Evolutionary conservation across 768 basidiomycete genomes (phyloP).

Genomic region (Lactarius sp.): DNA sequence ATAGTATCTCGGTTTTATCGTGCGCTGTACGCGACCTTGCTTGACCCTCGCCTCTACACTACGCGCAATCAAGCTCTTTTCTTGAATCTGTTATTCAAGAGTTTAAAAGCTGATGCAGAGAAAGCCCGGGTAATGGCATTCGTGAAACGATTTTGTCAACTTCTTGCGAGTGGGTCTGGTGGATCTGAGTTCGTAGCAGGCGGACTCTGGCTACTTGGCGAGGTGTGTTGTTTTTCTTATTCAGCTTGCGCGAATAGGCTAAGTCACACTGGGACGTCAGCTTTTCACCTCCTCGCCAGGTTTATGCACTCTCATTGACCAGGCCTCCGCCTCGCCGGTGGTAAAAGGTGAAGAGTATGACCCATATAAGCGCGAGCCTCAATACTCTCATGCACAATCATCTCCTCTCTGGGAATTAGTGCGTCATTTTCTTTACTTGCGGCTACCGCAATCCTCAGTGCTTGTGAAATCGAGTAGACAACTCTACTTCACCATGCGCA

Average conservation of each 20-base stretch:
- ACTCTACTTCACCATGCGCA: constrained; percentile 86
- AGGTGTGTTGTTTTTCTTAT: constrained; percentile 43
- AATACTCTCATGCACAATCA: constrained; percentile 72
- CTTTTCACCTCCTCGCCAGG: constrained; percentile 47
- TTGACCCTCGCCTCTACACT: constrained; percentile 70
- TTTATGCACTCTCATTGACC: constrained; percentile 40
- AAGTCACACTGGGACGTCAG: constrained; percentile 30
- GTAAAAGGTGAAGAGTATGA: constrained; percentile 52
- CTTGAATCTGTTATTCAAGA: constrained; percentile 86
- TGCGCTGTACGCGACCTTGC: constrained; percentile 83
- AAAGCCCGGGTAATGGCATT: constrained; percentile 4
- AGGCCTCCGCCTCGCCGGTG: background rate
- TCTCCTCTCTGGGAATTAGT: constrained; percentile 91
- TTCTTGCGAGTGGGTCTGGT: constrained; percentile 32
- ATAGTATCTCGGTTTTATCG: constrained; percentile 70
- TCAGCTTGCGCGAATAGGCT: background rate
- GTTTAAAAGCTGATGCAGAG: constrained; percentile 4
- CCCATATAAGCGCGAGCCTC: constrained; percentile 84
- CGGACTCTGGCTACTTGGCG: constrained; percentile 55
- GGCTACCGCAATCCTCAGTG: background rate
- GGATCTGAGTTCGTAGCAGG: constrained; percentile 8
- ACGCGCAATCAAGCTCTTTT: constrained; percentile 97
- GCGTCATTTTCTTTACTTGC: constrained; percentile 30
- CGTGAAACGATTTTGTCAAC: constrained; percentile 27
- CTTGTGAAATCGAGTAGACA: constrained; percentile 40